phyloP scores from a whole-genome alignment of 2,329 filamentous ascomycete genomes.

The Bipolaris zeicola region DNA sequence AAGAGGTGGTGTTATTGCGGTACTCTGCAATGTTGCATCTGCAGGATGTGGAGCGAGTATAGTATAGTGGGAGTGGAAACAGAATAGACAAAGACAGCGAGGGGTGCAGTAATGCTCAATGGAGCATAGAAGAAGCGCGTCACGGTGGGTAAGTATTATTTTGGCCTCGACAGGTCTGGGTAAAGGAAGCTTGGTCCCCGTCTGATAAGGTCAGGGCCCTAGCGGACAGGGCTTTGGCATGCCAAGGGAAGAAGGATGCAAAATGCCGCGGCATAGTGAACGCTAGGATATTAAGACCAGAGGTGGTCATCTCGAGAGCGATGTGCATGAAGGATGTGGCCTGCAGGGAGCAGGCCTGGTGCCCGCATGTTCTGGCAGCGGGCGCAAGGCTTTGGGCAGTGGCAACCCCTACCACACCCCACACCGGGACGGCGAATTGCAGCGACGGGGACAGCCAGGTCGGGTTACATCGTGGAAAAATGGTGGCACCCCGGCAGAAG shows the following conservation, averaged over 20 bases:
- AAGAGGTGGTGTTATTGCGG: constrained; percentile 29
- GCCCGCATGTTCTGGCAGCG: constrained; percentile 43
- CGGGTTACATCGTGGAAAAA: constrained; percentile 46
- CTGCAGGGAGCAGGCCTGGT: constrained; percentile 40
- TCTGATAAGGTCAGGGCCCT: constrained; percentile 47
- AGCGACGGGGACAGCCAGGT: constrained; percentile 34
- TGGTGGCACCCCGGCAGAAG: constrained; percentile 30
- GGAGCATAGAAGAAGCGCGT: constrained; percentile 45
- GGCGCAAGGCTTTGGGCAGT: constrained; percentile 43
- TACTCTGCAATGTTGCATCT: constrained; percentile 37
- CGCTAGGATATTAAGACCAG: constrained; percentile 40
- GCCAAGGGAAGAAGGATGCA: constrained; percentile 41
- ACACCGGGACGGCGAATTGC: constrained; percentile 45
- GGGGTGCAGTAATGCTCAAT: constrained; percentile 42
- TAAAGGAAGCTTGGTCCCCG: constrained; percentile 43
- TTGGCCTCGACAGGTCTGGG: constrained; percentile 36
- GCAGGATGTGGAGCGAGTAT: constrained; percentile 40
- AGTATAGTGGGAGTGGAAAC: constrained; percentile 35
- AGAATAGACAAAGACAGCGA: constrained; percentile 44
- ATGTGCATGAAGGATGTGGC: constrained; percentile 39
- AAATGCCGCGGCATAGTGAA: constrained; percentile 42
- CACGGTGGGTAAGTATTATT: constrained; percentile 49
- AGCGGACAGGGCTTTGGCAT: constrained; percentile 31
- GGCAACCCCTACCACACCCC: constrained; percentile 44
- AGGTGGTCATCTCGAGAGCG: constrained; percentile 35